Conservation (phyloP, 495 filamentous ascomycete genomes). For the Aspergillus bridgeri region DNA sequence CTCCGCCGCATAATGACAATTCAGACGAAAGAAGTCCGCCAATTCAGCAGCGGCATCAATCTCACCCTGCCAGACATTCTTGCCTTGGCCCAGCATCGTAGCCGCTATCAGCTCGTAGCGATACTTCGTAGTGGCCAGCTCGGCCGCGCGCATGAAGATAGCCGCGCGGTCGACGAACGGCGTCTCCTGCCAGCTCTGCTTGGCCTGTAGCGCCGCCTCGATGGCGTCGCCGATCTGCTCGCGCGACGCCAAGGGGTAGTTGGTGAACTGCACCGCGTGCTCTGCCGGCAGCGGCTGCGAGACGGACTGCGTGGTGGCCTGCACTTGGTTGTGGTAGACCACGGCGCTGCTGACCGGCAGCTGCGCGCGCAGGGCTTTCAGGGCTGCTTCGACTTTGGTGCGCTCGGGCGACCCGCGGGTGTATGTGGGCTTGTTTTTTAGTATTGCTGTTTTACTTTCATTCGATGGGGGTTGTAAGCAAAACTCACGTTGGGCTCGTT, state of each 20-base stretch:
- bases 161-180: conserved; percentile 87
- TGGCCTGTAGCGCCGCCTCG: conserved; percentile 74
- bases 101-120: conserved; percentile 90
- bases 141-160: conserved; percentile 90
- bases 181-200: conserved; percentile 74
- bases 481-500: conserved; percentile 38
- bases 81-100: conserved; percentile 93
- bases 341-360: conserved; percentile 41
- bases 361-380: conserved; percentile 50
- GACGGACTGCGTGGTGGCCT: conserved; percentile 23
- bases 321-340: conserved; percentile 58
- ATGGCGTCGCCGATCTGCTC: conserved; percentile 71
- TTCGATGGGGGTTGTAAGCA: neutral
- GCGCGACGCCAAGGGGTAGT: conserved; percentile 68
- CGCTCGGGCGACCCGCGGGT: conserved; percentile 69
- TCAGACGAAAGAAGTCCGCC: conserved; percentile 84
- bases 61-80: conserved; percentile 97
- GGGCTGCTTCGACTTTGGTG: conserved; percentile 58
- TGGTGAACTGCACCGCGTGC: conserved; percentile 65
- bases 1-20: conserved; percentile 73
- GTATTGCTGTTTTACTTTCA: neutral
- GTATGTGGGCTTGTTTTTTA: conserved; percentile 62
- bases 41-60: conserved; percentile 93
- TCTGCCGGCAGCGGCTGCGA: conserved; percentile 71
- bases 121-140: conserved; percentile 84